Evolutionary conservation across 148 eudicot genomes (phyloP).

Genomic region (Persicaria tinctoria): DNA sequence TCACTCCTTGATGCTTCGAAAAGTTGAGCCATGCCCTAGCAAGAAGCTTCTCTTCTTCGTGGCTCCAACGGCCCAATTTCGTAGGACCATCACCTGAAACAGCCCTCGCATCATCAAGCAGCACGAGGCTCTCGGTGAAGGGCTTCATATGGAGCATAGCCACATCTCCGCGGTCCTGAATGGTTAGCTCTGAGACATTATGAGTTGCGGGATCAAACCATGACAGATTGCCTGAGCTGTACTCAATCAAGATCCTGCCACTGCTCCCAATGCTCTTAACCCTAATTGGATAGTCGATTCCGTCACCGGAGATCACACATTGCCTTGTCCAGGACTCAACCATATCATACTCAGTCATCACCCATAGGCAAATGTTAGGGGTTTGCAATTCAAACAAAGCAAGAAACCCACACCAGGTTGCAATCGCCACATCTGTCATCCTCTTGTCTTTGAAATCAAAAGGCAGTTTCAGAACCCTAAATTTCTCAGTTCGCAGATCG

Average conservation of each 20-base stretch:
- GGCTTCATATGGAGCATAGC: too few relatives aligned
- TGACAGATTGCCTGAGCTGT: too few relatives aligned
- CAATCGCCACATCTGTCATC: not conserved
- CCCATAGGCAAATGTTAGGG: conserved; percentile 21
- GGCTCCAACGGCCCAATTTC: not conserved
- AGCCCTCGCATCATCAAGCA: too few relatives aligned
- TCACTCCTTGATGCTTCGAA: too few relatives aligned
- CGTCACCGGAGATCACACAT: conserved; percentile 2
- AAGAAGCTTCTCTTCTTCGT: not conserved
- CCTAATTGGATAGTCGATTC: not conserved
- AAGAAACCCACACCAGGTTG: not conserved
- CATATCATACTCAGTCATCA: conserved; percentile 25
- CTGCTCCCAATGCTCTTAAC: conserved; percentile 8
- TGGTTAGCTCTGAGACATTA: too few relatives aligned
- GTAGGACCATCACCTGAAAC: too few relatives aligned
- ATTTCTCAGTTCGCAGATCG: conserved; percentile 23
- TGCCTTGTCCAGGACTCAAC: conserved; percentile 28
- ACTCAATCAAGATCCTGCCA: too few relatives aligned
- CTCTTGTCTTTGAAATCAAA: not conserved
- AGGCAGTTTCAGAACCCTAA: conserved; percentile 22
- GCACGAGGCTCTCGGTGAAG: too few relatives aligned
- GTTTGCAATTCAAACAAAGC: not conserved
- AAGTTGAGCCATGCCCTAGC: too few relatives aligned
- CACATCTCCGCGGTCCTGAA: too few relatives aligned
- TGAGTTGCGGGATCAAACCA: too few relatives aligned